Conservation (phyloP, 2,329 filamentous ascomycete genomes). For the Fusarium humuli region DNA sequence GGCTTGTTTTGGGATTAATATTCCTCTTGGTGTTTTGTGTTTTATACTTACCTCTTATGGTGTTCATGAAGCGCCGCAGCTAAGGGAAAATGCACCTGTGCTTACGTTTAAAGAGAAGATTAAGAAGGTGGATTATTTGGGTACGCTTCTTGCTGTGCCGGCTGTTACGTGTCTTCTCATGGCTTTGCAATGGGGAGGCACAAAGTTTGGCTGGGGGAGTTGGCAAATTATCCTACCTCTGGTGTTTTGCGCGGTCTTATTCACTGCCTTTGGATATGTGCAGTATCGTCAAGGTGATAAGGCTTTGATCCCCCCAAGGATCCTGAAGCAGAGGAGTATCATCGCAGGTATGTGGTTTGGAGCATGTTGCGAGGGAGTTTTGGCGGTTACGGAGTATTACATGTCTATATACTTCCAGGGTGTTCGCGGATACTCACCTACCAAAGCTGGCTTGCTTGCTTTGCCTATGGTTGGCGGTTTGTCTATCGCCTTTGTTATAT, state of each 20-base stretch:
- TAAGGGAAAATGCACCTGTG: neutral
- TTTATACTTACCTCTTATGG: constrained; percentile 34
- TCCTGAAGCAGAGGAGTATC: constrained; percentile 43
- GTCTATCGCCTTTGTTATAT: constrained; percentile 29
- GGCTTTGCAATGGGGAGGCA: constrained; percentile 43
- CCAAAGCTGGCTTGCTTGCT: constrained; percentile 35
- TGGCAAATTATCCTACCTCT: constrained; percentile 40
- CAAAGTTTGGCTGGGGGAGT: constrained; percentile 39
- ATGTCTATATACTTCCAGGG: constrained; percentile 46
- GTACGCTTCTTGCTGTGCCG: constrained; percentile 25
- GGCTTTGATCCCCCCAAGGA: constrained; percentile 31
- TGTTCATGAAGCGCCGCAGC: constrained; percentile 27
- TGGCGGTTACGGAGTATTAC: constrained; percentile 43
- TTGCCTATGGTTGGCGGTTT: constrained; percentile 42
- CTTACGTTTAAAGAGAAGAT: constrained; percentile 31
- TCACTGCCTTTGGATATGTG: constrained; percentile 31
- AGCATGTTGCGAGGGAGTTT: constrained; percentile 39
- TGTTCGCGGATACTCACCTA: constrained; percentile 37
- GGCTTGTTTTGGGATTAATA: constrained; percentile 43
- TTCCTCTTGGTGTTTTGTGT: constrained; percentile 33
- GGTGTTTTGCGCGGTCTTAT: constrained; percentile 15
- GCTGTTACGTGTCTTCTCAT: constrained; percentile 40
- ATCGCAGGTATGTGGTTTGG: constrained; percentile 41
- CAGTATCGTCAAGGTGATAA: constrained; percentile 35
- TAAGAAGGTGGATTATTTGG: constrained; percentile 30